Percentiles rank a stretch among this genome's conserved stretches.
Conservation (phyloP, 768 basidiomycete genomes). For the Suillus americanus region DNA sequence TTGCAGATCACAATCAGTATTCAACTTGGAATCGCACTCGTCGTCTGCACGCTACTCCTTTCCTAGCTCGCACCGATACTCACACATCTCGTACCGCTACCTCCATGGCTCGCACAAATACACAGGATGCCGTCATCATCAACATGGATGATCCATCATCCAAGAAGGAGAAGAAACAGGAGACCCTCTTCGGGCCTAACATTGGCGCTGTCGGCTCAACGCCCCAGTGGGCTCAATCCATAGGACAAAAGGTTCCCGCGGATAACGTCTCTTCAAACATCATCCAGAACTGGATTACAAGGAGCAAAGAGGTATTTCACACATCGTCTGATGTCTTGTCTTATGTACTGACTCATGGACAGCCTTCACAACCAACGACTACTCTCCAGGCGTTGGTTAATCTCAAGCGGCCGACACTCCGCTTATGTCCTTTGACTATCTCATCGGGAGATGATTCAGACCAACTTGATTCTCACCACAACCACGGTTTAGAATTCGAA, state of each 20-base stretch:
- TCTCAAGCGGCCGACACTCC: conserved; percentile 85
- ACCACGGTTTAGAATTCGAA: conserved; percentile 85
- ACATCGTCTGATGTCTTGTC: conserved; percentile 8
- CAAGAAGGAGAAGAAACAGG: conserved; percentile 63
- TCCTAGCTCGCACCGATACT: conserved; percentile 51
- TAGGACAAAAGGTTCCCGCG: conserved; percentile 60
- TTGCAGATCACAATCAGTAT: conserved; percentile 49
- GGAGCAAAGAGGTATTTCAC: conserved; percentile 72
- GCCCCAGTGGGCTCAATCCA: conserved; percentile 66
- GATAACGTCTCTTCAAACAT: conserved; percentile 82
- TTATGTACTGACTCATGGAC: not conserved
- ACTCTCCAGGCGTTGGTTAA: conserved; percentile 94
- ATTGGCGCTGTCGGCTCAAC: conserved; percentile 73
- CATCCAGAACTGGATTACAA: conserved; percentile 82
- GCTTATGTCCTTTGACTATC: conserved; percentile 62
- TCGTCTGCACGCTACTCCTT: conserved; percentile 50
- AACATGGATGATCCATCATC: conserved; percentile 20
- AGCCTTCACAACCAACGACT: conserved; percentile 84
- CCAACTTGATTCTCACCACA: conserved; percentile 50
- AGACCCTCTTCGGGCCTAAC: conserved; percentile 89
- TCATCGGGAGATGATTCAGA: conserved; percentile 46
- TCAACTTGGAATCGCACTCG: conserved; percentile 59
- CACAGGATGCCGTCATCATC: conserved; percentile 25
- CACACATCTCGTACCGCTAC: conserved; percentile 46
- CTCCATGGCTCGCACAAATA: conserved; percentile 44